These are phyloP conservation scores for Trichoderma polysporum DNA, from an alignment of 2,329 filamentous ascomycete genomes.

Conservation along the genomic window DNA sequence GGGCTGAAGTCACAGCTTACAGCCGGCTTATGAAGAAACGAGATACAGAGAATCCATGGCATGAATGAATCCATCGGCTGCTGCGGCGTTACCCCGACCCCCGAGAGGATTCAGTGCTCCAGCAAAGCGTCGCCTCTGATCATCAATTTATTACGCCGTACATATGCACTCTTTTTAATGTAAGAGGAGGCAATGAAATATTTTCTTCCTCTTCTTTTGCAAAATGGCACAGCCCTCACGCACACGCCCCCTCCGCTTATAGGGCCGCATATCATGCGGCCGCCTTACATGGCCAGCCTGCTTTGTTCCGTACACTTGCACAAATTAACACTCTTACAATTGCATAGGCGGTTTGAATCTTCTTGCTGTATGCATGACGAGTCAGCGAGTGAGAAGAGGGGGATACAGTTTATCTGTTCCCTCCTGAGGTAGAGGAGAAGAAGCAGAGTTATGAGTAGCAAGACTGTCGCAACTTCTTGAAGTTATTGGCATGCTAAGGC, in stretches of 20 bases:
- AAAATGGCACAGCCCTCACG: conserved; percentile 15
- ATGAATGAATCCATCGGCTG: background rate
- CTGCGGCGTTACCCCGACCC: conserved; percentile 1
- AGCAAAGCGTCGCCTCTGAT: conserved; percentile 2
- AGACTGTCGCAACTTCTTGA: background rate
- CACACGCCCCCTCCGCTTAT: conserved; percentile 22
- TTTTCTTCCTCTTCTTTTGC: background rate
- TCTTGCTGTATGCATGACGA: conserved; percentile 7
- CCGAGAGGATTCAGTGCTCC: background rate
- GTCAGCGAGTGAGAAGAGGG: background rate
- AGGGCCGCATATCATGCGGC: conserved; percentile 30
- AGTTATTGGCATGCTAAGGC: background rate
- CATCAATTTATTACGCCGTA: background rate
- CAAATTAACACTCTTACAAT: conserved; percentile 3
- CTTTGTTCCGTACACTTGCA: conserved; percentile 10
- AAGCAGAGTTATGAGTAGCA: background rate
- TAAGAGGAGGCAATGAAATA: background rate
- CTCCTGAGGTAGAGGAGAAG: background rate
- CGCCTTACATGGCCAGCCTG: conserved; percentile 22
- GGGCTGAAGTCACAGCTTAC: background rate
- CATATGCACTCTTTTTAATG: conserved; percentile 2
- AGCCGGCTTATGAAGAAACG: background rate
- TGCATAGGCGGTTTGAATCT: background rate
- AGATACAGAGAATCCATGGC: background rate
- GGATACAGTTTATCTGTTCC: conserved; percentile 6